These are phyloP conservation scores for Sporothrix brasiliensis DNA, from an alignment of 2,329 filamentous ascomycete genomes.

Conservation along the genomic window DNA sequence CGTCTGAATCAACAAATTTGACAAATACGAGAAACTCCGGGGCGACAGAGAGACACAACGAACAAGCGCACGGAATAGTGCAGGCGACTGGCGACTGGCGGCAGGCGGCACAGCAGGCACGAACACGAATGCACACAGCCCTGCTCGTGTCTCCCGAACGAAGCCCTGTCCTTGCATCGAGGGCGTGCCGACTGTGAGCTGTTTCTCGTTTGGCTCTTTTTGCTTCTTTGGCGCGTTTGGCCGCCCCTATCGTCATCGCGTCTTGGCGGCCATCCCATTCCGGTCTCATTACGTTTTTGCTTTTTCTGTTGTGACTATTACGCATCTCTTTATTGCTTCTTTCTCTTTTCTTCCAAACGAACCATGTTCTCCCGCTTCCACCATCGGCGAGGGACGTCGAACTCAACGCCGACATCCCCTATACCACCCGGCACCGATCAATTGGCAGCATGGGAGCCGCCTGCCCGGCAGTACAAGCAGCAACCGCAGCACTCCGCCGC, in stretches of 20 bases:
- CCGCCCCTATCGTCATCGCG: slow-evolving; percentile 6
- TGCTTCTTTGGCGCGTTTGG: background rate
- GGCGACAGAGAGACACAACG: background rate
- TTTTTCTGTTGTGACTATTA: background rate
- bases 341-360: background rate
- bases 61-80: background rate
- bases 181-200: background rate
- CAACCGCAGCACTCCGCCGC: slow-evolving; percentile 29
- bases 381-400: slow-evolving; percentile 60
- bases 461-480: slow-evolving; percentile 48
- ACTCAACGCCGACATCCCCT: slow-evolving; percentile 59
- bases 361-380: slow-evolving; percentile 56
- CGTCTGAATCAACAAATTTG: background rate
- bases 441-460: slow-evolving; percentile 45
- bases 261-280: slow-evolving; percentile 23
- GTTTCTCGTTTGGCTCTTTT: background rate
- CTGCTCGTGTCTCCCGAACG: slow-evolving; percentile 22
- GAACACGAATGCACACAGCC: slow-evolving; percentile 20
- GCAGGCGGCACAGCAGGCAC: slow-evolving; percentile 8
- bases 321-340: background rate
- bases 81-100: background rate
- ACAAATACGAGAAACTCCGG: slow-evolving; percentile 5
- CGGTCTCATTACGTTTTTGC: slow-evolving; percentile 1
- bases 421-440: slow-evolving; percentile 48
- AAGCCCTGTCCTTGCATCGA: background rate